Conservation (phyloP, 768 basidiomycete genomes). For the Xerocomellus amylosporus region DNA sequence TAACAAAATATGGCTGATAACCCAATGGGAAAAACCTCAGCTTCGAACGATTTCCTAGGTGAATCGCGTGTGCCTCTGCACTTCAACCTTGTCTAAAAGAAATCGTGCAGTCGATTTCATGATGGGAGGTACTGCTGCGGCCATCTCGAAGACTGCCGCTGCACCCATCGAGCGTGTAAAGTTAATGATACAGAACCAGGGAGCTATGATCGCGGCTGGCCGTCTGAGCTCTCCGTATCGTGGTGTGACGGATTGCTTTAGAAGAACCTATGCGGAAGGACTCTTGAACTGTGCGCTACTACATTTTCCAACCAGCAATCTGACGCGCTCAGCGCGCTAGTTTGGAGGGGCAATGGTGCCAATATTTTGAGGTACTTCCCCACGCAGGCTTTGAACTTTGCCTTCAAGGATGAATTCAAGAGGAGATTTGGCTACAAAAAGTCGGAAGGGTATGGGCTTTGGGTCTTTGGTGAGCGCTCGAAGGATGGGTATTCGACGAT, state of each 20-base stretch:
- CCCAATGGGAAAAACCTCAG: background rate
- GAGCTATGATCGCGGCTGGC: conserved; percentile 36
- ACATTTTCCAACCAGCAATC: background rate
- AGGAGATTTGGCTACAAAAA: conserved; percentile 36
- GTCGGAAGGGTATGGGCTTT: conserved; percentile 36
- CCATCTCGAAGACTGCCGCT: conserved; percentile 39
- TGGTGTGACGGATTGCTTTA: conserved; percentile 37
- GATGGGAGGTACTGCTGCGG: conserved; percentile 36
- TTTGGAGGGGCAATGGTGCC: conserved; percentile 46
- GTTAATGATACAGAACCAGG: conserved; percentile 40
- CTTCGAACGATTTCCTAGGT: conserved; percentile 20
- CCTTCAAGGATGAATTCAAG: conserved; percentile 47
- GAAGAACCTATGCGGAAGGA: conserved; percentile 35
- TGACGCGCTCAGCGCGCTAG: conserved; percentile 18
- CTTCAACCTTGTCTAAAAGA: conserved; percentile 2
- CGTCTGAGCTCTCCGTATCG: conserved; percentile 37
- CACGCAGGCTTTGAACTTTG: conserved; percentile 46
- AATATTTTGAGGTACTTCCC: conserved; percentile 47
- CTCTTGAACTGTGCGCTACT: conserved; percentile 32
- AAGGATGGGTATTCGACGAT: background rate
- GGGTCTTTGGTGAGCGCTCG: conserved; percentile 32
- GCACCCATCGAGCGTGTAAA: conserved; percentile 43
- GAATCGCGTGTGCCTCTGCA: background rate
- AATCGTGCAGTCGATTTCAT: conserved; percentile 32
- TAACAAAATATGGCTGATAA: conserved; percentile 6